Evolutionary conservation across 2,329 filamentous ascomycete genomes (phyloP), one percentile per base, ranked within the genome.

Genomic region (Drechslerella coelobrocha): DNA sequence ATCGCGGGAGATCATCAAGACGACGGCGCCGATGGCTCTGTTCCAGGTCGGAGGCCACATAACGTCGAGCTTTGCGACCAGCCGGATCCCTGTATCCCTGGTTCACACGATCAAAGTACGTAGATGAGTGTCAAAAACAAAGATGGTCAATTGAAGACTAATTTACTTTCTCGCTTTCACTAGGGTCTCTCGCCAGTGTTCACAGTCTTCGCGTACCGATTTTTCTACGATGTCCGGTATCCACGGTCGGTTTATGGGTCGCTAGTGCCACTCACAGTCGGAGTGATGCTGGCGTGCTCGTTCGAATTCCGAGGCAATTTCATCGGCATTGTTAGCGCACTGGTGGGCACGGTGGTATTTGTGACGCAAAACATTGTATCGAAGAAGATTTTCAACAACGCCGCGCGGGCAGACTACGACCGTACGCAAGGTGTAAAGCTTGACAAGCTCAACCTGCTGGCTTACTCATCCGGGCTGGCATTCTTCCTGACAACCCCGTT

Each of bases 351-450:
- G 6, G 82, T 97, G 61, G 89, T 97, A 73, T 99, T 99, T 77
- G 94, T 99, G 34, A 94, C 92, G 0, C 94, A 99, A 78, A 99
- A 99, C 78, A 99, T 99, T 63, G 96, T 97, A 74, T 97, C 93
- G 19, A 99, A 99, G 80, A 91, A 91, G 74, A 86, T 99, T 8
- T 99, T 99, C 83, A 99, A 97, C 78, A 92, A 97, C 77, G 91
- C 91, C 5, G 89, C 91, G 5, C 88, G 88, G 66, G 90, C 91
- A 1, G 93, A 97, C 79, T 86, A 88, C 6, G 91, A 96, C 59
- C 81, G 82, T 1, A 85, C 85, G 0, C 79, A 83, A 31, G 83
- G 84, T 0, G 80, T 83, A 10, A 97, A 96, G 80, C 84, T 97
- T 17, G 94, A 99, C 81, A 99, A 99, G 81, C 85, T 99, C 41